phyloP scores from a whole-genome alignment of 257 asterid genomes.

The Capsicum pubescens region DNA sequence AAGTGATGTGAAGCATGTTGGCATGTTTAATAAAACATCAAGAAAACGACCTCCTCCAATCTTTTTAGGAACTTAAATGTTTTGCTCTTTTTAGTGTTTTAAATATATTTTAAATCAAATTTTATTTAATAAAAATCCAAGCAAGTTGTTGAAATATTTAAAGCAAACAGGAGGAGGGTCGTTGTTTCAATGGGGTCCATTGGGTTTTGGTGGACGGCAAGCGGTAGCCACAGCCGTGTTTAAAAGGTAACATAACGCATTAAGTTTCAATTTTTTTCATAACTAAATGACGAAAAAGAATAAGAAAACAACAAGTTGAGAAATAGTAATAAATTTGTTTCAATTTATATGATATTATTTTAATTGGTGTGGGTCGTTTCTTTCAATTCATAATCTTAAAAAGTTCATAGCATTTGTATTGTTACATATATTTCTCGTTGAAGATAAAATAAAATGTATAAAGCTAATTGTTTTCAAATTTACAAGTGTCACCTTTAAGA shows the following conservation, averaged over 20 bases:
- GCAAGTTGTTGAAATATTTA: background rate
- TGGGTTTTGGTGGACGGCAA: background rate
- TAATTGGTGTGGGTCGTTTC: background rate
- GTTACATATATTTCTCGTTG: too few relatives aligned
- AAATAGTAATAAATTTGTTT: background rate
- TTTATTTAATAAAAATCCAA: background rate
- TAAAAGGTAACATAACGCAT: background rate
- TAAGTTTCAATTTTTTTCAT: background rate
- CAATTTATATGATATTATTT: background rate
- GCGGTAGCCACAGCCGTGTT: background rate
- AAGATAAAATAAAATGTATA: too few relatives aligned
- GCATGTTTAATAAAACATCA: background rate
- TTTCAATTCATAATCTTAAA: too few relatives aligned
- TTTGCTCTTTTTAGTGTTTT: background rate
- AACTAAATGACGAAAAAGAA: background rate
- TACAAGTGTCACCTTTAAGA: too few relatives aligned
- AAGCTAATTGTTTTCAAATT: too few relatives aligned
- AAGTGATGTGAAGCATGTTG: background rate
- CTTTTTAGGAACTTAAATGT: background rate
- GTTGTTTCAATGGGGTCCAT: constrained; percentile 2
- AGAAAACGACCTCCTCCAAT: background rate
- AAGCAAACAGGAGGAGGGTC: background rate
- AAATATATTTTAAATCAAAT: background rate
- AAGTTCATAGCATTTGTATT: background rate
- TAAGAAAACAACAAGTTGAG: background rate